These are phyloP conservation scores for Trichophyton rubrum DNA, from an alignment of 2,329 filamentous ascomycete genomes.

Conservation along the genomic window DNA sequence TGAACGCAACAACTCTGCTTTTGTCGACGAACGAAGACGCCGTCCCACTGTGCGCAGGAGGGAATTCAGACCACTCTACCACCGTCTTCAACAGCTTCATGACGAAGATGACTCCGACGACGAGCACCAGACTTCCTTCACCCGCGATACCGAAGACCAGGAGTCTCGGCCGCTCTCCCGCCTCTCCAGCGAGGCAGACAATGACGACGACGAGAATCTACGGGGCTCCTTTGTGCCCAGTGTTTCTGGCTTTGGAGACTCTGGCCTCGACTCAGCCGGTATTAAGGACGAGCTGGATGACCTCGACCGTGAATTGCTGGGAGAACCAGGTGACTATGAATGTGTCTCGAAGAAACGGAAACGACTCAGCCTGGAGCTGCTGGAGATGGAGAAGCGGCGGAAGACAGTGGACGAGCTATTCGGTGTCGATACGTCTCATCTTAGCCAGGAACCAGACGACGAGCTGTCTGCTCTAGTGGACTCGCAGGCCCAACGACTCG, in stretches of 20 bases:
- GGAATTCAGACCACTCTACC: conserved; percentile 67
- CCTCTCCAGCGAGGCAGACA: conserved; percentile 41
- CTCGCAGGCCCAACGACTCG: neutral
- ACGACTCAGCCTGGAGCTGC: conserved; percentile 29
- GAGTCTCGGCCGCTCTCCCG: conserved; percentile 73
- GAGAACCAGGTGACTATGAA: conserved; percentile 9
- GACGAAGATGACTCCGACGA: conserved; percentile 81
- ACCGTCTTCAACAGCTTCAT: conserved; percentile 60
- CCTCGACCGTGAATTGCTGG: conserved; percentile 19
- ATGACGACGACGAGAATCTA: conserved; percentile 39
- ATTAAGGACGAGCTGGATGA: conserved; percentile 12
- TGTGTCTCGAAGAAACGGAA: conserved; percentile 15
- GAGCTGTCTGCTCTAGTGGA: conserved; percentile 9
- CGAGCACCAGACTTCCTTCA: conserved; percentile 55
- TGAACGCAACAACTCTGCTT: conserved; percentile 49
- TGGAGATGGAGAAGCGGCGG: conserved; percentile 54
- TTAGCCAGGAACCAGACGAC: conserved; percentile 41
- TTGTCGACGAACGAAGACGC: conserved; percentile 56
- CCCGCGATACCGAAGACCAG: conserved; percentile 69
- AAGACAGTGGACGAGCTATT: conserved; percentile 78
- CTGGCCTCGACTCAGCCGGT: neutral
- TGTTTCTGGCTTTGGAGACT: conserved; percentile 3
- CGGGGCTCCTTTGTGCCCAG: conserved; percentile 12
- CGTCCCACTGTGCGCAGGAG: conserved; percentile 41
- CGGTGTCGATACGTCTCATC: conserved; percentile 39